Conservation (phyloP, 108 stramenopile species). For the Mediolabrus comicus region DNA sequence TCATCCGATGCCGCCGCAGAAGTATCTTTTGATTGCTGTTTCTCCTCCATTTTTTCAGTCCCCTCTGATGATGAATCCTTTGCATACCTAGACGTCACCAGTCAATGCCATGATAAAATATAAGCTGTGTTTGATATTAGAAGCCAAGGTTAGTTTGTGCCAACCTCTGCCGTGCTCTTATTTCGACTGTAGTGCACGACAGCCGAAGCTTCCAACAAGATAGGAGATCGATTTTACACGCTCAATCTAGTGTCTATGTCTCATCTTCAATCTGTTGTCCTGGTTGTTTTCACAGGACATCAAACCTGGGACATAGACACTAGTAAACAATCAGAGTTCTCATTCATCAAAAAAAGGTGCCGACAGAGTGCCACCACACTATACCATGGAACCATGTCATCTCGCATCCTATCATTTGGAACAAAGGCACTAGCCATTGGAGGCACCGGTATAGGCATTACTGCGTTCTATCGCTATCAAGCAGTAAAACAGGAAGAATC, state of each 20-base stretch:
- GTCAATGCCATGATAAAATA: slow-evolving; percentile 8
- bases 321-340: too few relatives aligned
- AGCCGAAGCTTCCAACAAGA: not conserved
- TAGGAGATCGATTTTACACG: not conserved
- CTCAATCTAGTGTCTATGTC: too few relatives aligned
- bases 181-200: not conserved
- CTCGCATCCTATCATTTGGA: not conserved
- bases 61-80: not conserved
- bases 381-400: not conserved
- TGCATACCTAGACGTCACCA: slow-evolving; percentile 3
- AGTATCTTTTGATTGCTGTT: not conserved
- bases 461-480: not conserved
- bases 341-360: too few relatives aligned
- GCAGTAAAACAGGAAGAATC: not conserved
- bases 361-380: too few relatives aligned
- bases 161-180: too few relatives aligned
- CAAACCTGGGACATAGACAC: too few relatives aligned
- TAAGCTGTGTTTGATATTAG: too few relatives aligned
- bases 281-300: too few relatives aligned
- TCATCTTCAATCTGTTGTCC: too few relatives aligned
- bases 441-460: not conserved
- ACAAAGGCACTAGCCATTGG: not conserved
- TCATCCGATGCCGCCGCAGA: not conserved
- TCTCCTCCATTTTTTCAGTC: not conserved
- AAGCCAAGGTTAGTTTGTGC: too few relatives aligned